phyloP scores from a whole-genome alignment of 2,329 filamentous ascomycete genomes.

The Talaromyces islandicus region DNA sequence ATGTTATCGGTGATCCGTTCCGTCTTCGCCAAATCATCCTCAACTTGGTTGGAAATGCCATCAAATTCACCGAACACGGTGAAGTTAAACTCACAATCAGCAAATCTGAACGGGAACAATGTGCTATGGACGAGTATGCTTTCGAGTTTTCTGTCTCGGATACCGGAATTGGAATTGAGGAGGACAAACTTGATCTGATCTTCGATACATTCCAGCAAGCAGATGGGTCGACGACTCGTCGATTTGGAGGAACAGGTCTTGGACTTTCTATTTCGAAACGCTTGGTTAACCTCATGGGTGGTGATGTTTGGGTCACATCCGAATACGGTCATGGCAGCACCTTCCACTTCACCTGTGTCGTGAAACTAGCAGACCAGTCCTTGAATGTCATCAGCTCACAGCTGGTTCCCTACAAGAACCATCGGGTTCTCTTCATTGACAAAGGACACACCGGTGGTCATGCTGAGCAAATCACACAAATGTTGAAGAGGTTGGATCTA shows the following conservation, averaged over 20 bases:
- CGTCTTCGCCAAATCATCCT: constrained; percentile 88
- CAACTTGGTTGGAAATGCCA: constrained; percentile 90
- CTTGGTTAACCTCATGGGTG: constrained; percentile 88
- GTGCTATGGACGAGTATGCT: constrained; percentile 67
- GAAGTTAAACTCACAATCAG: constrained; percentile 86
- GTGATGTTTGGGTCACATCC: constrained; percentile 89
- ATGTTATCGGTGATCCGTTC: constrained; percentile 90
- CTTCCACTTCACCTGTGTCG: constrained; percentile 89
- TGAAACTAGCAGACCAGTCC: constrained; percentile 72
- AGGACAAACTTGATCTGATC: constrained; percentile 88
- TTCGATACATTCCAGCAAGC: constrained; percentile 98
- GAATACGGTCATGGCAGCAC: constrained; percentile 80
- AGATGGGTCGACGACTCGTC: constrained; percentile 88
- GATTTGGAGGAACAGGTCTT: constrained; percentile 87
- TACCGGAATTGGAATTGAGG: constrained; percentile 88
- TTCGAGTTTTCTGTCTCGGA: constrained; percentile 92
- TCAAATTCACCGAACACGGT: constrained; percentile 93
- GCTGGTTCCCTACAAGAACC: constrained; percentile 75
- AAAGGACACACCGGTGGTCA: constrained; percentile 70
- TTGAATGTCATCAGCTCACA: constrained; percentile 64
- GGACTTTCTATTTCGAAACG: constrained; percentile 93
- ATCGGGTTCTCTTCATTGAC: constrained; percentile 86
- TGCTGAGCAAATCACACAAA: constrained; percentile 65
- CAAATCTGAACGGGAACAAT: constrained; percentile 53
- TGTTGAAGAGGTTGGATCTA: constrained; percentile 69